A percentile compares a stretch with the other conserved stretches of the same genome.
phyloP scores from a whole-genome alignment of 371 early-diverging fungal genomes.

The Apophysomyces variabilis region DNA sequence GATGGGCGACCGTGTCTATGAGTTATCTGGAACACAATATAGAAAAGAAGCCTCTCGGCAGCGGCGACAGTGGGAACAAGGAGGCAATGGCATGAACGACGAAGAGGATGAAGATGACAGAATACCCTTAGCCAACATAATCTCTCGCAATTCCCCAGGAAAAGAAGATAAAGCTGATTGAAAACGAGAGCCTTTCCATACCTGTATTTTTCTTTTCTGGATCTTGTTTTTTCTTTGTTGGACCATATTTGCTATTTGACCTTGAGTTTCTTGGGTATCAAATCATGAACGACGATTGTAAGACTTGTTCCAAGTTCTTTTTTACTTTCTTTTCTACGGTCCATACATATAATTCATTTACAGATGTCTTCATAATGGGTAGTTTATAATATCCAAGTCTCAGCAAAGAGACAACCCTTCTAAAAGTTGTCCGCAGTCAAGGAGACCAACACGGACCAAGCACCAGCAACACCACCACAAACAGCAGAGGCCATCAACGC shows the following conservation, averaged over 20 bases:
- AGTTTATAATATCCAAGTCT: too few species aligned
- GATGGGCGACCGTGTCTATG: conserved; percentile 26
- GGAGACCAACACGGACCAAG: conserved; percentile 49
- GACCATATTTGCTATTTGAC: too few species aligned
- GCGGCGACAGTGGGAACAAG: conserved; percentile 24
- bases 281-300: too few species aligned
- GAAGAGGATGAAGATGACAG: conserved; percentile 28
- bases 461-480: conserved; percentile 62
- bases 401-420: not conserved
- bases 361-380: too few species aligned
- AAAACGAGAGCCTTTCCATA: not conserved
- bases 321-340: too few species aligned
- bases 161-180: conserved; percentile 7
- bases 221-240: too few species aligned
- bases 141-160: conserved; percentile 1
- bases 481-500: conserved; percentile 62
- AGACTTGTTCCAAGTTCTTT: too few species aligned
- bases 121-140: conserved; percentile 1
- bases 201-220: too few species aligned
- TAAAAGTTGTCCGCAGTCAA: conserved; percentile 32
- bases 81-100: conserved; percentile 35
- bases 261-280: too few species aligned
- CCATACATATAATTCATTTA: too few species aligned
- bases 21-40: conserved; percentile 30
- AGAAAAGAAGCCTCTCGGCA: conserved; percentile 19